Conservation (phyloP, 179 eudicot genomes). For the Actinidia arguta region DNA sequence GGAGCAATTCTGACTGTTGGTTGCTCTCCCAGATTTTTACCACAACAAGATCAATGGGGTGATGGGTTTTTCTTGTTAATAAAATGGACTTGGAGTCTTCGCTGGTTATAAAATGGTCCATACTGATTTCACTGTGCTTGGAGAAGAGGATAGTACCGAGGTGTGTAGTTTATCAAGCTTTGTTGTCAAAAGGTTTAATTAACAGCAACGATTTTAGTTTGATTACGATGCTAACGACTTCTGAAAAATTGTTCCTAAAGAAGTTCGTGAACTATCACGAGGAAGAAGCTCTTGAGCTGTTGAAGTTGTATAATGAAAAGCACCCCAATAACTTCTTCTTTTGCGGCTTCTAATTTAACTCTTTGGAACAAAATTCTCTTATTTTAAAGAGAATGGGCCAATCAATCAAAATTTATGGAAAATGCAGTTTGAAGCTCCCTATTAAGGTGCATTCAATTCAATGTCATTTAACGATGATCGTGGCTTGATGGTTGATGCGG, state of each 20-base stretch:
- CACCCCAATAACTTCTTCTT: background rate
- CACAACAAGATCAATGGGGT: too few species aligned
- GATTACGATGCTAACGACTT: background rate
- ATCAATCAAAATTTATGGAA: background rate
- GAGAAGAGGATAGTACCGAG: too few species aligned
- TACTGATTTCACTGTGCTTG: too few species aligned
- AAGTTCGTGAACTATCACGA: background rate
- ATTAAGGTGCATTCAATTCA: background rate
- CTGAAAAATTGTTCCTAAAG: background rate
- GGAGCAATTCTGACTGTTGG: too few species aligned
- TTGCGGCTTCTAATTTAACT: background rate
- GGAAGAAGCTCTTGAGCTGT: constrained; percentile 3
- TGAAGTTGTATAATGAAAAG: constrained; percentile 8
- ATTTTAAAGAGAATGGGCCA: background rate
- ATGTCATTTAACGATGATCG: background rate
- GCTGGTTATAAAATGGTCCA: too few species aligned
- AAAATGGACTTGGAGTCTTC: too few species aligned
- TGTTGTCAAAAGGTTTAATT: background rate
- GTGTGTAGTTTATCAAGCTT: background rate
- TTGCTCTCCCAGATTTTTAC: too few species aligned
- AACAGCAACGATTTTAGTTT: background rate
- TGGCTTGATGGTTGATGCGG: too few species aligned
- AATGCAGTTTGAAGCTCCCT: background rate
- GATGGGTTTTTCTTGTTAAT: too few species aligned
- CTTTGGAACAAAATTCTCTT: background rate